Evolutionary conservation across 306 rosid species (phyloP), one percentile per base, ranked within the genome.

Genomic region (Lupinus albus): DNA sequence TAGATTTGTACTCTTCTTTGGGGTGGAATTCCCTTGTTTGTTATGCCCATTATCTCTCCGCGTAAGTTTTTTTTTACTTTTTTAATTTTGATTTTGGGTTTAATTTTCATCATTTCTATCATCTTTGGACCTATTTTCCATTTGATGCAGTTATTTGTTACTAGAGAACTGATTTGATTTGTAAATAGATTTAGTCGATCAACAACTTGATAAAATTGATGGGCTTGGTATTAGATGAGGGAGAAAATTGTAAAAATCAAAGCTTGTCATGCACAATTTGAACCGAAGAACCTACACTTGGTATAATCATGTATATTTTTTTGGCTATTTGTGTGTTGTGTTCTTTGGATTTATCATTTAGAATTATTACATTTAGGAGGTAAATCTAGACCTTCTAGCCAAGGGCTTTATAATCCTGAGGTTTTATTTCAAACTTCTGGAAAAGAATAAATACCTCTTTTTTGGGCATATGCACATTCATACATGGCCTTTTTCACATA

Each of bases 21-120:
- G 83, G 96, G 15, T 93, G 97, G 96, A 86, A 90, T 74, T 86
- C 92, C 14, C 94, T 93, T 35, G 86, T 93, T 60, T 90, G 89
- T 78, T 83, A 82, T 80, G 84, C 97, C 59, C 76, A 90, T 83
- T 90, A 83, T 79, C 83, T 90, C 71, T 81, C 89, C 3, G 93
- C 89, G 97, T 93, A 73, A 82, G 89, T 71, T 61, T 47, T 6
- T 52, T 25, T 25, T 25, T 25, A 25, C 4, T 25, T 25, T 25
- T 25, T 25, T n/a, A 6, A 8, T 38, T 64, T 50, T 0, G 11
- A 68, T 72, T 46, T 36, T 15, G 65, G 15, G 7, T 74, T 21
- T 11, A 38, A 6, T 45, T 42, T 13, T 64, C 21, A 4, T 30
- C n/a, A 6, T 25, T 25, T 25, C 30, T 25, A 25, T 25, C 30